Base-by-base conservation (phyloP, 139 green algal species). In the Coelastrella sp. region DNA sequence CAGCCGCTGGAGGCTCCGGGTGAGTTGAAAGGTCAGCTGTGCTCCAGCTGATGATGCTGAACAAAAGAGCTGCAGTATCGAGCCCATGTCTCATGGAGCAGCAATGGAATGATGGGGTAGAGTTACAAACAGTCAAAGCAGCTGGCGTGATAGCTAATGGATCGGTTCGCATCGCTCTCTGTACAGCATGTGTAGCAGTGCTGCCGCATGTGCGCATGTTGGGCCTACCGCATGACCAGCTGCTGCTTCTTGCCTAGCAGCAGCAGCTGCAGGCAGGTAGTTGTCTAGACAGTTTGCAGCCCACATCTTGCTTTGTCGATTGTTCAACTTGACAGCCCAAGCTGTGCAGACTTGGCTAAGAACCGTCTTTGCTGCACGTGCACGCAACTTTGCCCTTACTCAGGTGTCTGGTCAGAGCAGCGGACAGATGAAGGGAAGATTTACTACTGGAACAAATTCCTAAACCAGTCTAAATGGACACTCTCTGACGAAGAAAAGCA, bases 361-460 rank as follows among this genome's bases (percentile, higher is more conserved):
- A 47, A 47, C 32, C 32, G 32, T 0, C 32, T 47, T 3, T 71
- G 64, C 64, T 71, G 64, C 64, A 4, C 4, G 4, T 71, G 16
- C 64, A 71, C 64, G 4, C 64, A 71, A 16, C 64, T 71, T 11
- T 71, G 8, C 68, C 16, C 7, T 6, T 23, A 32, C 2, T 4
- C 79, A 84, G 89, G 90, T 20, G 57, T 88, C 60, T 95, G 93
- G 93, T 60, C 89, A 0, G 58, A 92, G 89, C 74, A 94, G 58
- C 83, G 79, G 61, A 47, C 88, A 59, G 75, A 89, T 10, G 92
- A 95, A 23, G 93, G 88, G 16, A 65, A 91, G 65, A n/a, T 74
- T 14, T 96, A 90, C 78, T 95, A 92, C 77, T 93, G 91, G 90
- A 96, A 96, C 91, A 94, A 94, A 86, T 83, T 83, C 59, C 47